Conservation (phyloP, 306 rosid genomes). For the Abrus pulchellus region DNA sequence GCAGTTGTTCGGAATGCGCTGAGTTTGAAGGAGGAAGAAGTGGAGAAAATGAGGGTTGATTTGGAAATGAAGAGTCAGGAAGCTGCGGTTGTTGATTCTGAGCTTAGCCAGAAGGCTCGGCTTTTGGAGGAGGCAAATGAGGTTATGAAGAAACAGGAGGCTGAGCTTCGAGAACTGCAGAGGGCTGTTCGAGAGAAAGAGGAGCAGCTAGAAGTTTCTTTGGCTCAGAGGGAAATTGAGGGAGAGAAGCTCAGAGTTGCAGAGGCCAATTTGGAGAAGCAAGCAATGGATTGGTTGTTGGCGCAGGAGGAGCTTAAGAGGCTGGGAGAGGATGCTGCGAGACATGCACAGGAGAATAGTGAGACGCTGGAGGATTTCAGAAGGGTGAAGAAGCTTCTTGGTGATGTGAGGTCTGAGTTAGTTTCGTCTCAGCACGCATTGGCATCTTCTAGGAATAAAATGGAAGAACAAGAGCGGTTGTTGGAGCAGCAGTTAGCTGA, state of each 20-base stretch:
- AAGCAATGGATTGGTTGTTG: conserved; percentile 75
- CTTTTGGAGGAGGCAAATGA: conserved; percentile 77
- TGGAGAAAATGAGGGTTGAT: conserved; percentile 64
- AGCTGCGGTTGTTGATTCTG: conserved; percentile 56
- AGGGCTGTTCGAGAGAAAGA: conserved; percentile 66
- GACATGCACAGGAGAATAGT: conserved; percentile 59
- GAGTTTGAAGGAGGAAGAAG: conserved; percentile 72
- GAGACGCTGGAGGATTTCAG: conserved; percentile 69
- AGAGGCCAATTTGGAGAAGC: conserved; percentile 79
- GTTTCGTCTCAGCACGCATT: conserved; percentile 90
- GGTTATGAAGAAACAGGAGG: conserved; percentile 73
- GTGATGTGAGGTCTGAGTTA: conserved; percentile 76
- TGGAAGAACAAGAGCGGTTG: conserved; percentile 80
- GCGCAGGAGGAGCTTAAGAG: conserved; percentile 81
- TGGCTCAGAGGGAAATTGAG: conserved; percentile 59
- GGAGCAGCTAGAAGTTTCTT: conserved; percentile 59
- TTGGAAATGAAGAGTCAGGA: conserved; percentile 70
- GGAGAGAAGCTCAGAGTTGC: conserved; percentile 72
- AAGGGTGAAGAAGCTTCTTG: conserved; percentile 79
- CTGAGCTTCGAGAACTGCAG: conserved; percentile 69
- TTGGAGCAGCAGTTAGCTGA: conserved; percentile 68
- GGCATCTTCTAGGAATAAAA: conserved; percentile 70
- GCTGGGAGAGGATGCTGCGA: conserved; percentile 65
- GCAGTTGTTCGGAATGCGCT: conserved; percentile 50
- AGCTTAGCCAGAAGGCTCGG: conserved; percentile 68